Evolutionary conservation across 139 green algal genomes (phyloP).

Genomic region (Pedinophyceae sp.): DNA sequence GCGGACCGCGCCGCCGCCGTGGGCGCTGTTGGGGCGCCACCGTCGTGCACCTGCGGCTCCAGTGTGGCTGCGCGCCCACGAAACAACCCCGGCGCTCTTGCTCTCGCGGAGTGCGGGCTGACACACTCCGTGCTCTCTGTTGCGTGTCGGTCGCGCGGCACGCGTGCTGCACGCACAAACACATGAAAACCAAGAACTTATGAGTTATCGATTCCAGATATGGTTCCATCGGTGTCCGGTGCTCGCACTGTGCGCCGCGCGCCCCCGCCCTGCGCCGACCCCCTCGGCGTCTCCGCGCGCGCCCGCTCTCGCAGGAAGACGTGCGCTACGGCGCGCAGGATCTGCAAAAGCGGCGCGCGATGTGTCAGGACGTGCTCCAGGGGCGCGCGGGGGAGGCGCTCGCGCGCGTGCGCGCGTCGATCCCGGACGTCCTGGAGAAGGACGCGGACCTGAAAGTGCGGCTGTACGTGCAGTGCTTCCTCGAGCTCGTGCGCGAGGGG

Average conservation of each 20-base stretch:
- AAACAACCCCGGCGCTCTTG: too few relatives aligned
- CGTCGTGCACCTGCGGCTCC: neutral
- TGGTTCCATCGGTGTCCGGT: too few relatives aligned
- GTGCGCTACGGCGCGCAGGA: conserved; percentile 8
- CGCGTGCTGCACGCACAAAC: too few relatives aligned
- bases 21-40: neutral
- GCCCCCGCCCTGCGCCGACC: neutral
- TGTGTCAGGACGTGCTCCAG: conserved; percentile 14
- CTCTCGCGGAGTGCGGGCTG: too few relatives aligned
- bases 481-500: conserved; percentile 29
- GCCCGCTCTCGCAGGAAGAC: conserved; percentile 4
- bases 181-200: too few relatives aligned
- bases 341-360: conserved; percentile 11
- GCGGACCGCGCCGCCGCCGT: neutral
- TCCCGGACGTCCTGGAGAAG: conserved; percentile 23
- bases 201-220: too few relatives aligned
- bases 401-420: conserved; percentile 6
- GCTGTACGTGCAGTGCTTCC: conserved; percentile 43
- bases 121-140: too few relatives aligned
- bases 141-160: too few relatives aligned
- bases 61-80: neutral
- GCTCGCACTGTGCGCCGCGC: neutral
- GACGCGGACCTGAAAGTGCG: conserved; percentile 30
- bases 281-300: conserved; percentile 4
- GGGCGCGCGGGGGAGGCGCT: conserved; percentile 19